These are phyloP conservation scores for Penicillium concentricum DNA, from an alignment of 2,329 filamentous ascomycete species.

Conservation along the genomic window DNA sequence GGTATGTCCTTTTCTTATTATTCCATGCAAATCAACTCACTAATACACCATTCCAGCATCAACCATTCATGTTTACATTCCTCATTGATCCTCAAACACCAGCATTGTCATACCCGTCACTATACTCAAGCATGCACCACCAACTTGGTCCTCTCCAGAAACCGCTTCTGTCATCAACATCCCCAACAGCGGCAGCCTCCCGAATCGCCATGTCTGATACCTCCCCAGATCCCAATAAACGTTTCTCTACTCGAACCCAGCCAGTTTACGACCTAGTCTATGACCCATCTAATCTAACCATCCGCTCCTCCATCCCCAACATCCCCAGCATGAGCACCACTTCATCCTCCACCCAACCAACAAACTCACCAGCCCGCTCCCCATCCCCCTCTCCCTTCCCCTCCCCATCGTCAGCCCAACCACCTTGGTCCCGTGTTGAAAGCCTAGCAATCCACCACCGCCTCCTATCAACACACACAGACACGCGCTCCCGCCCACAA, in stretches of 20 bases:
- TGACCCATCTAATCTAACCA: conserved; percentile 57
- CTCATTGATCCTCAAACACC: conserved; percentile 47
- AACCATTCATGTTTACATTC: conserved; percentile 54
- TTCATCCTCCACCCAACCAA: conserved; percentile 8
- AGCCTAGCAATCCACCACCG: conserved; percentile 62
- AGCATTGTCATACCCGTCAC: conserved; percentile 41
- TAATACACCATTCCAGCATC: conserved; percentile 32
- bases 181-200: conserved; percentile 40
- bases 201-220: conserved; percentile 38
- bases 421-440: conserved; percentile 55
- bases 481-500: conserved; percentile 46
- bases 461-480: conserved; percentile 56
- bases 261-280: conserved; percentile 62
- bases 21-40: neutral
- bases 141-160: conserved; percentile 50
- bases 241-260: conserved; percentile 29
- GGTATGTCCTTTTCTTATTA: conserved; percentile 26
- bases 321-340: conserved; percentile 55
- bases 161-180: conserved; percentile 48
- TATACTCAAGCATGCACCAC: conserved; percentile 51
- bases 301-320: conserved; percentile 63
- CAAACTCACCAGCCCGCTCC: conserved; percentile 41
- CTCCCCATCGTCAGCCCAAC: conserved; percentile 43
- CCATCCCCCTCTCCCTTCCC: conserved; percentile 58
- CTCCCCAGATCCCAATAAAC: conserved; percentile 33